These are phyloP conservation scores for Alternaria sp. DNA, from an alignment of 2,329 filamentous ascomycete species.

Conservation along the genomic window DNA sequence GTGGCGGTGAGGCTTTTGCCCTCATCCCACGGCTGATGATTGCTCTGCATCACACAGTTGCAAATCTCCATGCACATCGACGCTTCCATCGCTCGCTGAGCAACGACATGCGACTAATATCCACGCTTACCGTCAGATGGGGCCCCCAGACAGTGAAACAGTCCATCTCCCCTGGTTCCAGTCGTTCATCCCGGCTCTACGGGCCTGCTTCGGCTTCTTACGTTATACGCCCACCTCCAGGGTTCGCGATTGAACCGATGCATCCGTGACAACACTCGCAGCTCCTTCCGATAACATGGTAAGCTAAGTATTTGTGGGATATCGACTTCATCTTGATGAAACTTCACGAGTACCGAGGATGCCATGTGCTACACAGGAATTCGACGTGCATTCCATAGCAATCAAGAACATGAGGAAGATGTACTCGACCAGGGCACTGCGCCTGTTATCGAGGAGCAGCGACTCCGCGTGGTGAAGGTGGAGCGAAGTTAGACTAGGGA, in stretches of 20 bases:
- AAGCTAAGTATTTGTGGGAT: not conserved
- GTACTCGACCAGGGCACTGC: not conserved
- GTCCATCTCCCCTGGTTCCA: not conserved
- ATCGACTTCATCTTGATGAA: not conserved
- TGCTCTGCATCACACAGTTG: not conserved
- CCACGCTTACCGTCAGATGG: constrained; percentile 5
- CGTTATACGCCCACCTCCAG: constrained; percentile 3
- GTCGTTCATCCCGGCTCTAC: constrained; percentile 1
- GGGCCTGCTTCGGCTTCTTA: constrained; percentile 10
- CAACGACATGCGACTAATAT: not conserved
- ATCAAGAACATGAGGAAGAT: not conserved
- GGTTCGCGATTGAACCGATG: not conserved
- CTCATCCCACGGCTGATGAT: constrained; percentile 3
- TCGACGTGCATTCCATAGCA: not conserved
- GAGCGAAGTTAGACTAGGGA: not conserved
- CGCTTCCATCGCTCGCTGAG: not conserved
- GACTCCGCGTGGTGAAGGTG: not conserved
- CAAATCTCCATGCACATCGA: constrained; percentile 2
- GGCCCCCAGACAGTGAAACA: not conserved
- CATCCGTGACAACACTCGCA: not conserved
- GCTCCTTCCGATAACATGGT: not conserved
- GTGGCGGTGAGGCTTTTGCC: not conserved
- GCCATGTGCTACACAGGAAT: not conserved
- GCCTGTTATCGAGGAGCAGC: not conserved
- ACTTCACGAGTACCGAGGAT: not conserved